Evolutionary conservation across 805 yeast genomes (phyloP).

Genomic region (Pichia thaimueangensis): DNA sequence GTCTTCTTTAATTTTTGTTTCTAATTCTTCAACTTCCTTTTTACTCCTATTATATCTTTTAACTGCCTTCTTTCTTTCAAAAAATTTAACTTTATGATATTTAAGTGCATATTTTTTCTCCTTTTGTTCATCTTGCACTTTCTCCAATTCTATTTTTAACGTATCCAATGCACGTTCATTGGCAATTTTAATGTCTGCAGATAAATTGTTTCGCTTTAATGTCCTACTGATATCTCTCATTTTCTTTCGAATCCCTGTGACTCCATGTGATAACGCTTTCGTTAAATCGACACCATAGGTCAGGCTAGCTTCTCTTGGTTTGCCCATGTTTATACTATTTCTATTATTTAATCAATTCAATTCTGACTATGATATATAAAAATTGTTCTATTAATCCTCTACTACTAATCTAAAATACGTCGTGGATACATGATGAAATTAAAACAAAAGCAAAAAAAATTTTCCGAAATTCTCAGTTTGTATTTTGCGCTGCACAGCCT

Average conservation of each 20-base stretch:
- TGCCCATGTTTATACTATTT: constrained; percentile 11
- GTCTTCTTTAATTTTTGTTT: constrained; percentile 13
- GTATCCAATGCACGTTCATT: constrained; percentile 43
- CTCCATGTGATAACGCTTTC: constrained; percentile 25
- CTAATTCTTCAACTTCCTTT: constrained; percentile 33
- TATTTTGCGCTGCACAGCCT: constrained; percentile 5
- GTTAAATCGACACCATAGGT: constrained; percentile 25
- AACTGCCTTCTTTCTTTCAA: constrained; percentile 80
- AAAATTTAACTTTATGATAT: constrained; percentile 90
- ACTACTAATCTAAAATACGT: no score
- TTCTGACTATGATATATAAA: no score
- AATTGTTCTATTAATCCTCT: no score
- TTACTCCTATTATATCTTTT: constrained; percentile 56
- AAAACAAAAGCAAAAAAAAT: not conserved
- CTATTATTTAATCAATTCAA: no score
- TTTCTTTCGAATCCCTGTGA: constrained; percentile 66
- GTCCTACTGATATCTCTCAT: constrained; percentile 81
- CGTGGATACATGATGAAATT: no score
- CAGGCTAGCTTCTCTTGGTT: constrained; percentile 4
- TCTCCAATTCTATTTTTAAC: constrained; percentile 39
- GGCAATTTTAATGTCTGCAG: constrained; percentile 46
- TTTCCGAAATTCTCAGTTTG: not conserved
- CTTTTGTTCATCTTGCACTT: constrained; percentile 33
- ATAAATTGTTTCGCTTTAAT: constrained; percentile 48
- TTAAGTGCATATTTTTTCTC: constrained; percentile 48